Base-by-base conservation (phyloP, 139 green algal genomes). In the Coelastrella sp. region DNA sequence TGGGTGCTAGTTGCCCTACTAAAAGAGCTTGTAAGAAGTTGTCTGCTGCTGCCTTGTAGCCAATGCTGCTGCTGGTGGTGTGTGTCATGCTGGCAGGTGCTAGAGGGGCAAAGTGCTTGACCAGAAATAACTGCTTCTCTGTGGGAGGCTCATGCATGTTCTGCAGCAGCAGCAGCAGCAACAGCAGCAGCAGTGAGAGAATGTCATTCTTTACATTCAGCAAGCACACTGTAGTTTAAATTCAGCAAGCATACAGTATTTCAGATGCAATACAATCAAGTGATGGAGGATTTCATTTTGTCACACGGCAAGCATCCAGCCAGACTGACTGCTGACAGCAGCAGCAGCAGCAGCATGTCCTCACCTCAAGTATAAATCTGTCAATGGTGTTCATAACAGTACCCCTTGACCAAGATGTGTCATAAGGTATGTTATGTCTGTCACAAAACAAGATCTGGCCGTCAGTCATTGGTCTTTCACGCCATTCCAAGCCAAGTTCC, bases 351-450 rank as follows among this genome's bases (percentile, higher is more conserved):
- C 27, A 5, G 9, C 34, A 45, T 15, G 19, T 5, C 77, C n/a
- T 17, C 43, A 85, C 79, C 79, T 85, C 27, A 41, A 85, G 41
- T 2, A 85, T 50, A 23, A 53, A 85, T 35, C 79, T 48, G 79
- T 85, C 79, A 27, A 85, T 76, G n/a, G 25, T 73, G 79, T 62
- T 62, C 27, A 63, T 74, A 23, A 62, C 43, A 0, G 43, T 45
- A 25, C 79, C 79, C 30, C 63, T 66, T 62, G 38, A 77, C 79
- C 79, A 85, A 6, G 5, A 21, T 2, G 41, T 21, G 41, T 85
- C 79, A 27, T 78, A 74, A 0, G 79, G 41, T 6, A 85, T 85
- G 15, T 27, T 30, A 11, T 85, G 63, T 11, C 79, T 41, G 21
- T 76, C 60, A 37, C 79, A 85, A 32, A 85, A 85, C 30, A 73